phyloP scores from a whole-genome alignment of 441 rosid genomes.

The Euphorbia corollata region DNA sequence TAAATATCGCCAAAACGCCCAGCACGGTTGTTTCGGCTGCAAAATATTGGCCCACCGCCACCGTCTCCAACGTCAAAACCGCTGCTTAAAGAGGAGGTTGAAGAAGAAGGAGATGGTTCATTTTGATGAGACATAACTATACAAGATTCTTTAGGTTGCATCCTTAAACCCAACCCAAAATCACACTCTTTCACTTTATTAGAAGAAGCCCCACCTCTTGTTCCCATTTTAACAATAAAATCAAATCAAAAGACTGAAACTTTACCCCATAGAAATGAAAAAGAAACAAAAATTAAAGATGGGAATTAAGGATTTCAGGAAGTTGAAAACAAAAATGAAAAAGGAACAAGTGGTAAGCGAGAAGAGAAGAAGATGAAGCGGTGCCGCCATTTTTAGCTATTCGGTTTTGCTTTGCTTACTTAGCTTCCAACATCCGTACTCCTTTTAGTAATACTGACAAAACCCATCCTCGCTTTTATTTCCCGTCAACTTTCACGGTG shows the following conservation, averaged over 20 bases:
- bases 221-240: conserved; percentile 27
- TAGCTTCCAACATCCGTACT: conserved; percentile 67
- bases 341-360: conserved; percentile 6
- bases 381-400: conserved; percentile 70
- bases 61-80: conserved; percentile 22
- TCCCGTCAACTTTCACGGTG: conserved; percentile 18
- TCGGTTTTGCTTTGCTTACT: conserved; percentile 55
- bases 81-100: conserved; percentile 22
- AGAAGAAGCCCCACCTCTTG: conserved; percentile 24
- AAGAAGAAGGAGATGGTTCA: conserved; percentile 27
- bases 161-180: conserved; percentile 36
- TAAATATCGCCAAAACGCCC: conserved; percentile 31
- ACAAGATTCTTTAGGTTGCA: conserved; percentile 24
- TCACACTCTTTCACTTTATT: conserved; percentile 25
- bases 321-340: background rate
- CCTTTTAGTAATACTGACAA: conserved; percentile 56
- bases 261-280: background rate
- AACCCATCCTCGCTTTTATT: conserved; percentile 20
- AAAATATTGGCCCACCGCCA: conserved; percentile 36
- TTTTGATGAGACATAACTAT: conserved; percentile 27
- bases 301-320: conserved; percentile 14
- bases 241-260: conserved; percentile 2
- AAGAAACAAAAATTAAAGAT: conserved; percentile 14
- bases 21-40: conserved; percentile 35
- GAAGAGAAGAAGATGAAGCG: conserved; percentile 35